phyloP scores from a whole-genome alignment of 1,139 yeast genomes.

The Eremothecium coryli region DNA sequence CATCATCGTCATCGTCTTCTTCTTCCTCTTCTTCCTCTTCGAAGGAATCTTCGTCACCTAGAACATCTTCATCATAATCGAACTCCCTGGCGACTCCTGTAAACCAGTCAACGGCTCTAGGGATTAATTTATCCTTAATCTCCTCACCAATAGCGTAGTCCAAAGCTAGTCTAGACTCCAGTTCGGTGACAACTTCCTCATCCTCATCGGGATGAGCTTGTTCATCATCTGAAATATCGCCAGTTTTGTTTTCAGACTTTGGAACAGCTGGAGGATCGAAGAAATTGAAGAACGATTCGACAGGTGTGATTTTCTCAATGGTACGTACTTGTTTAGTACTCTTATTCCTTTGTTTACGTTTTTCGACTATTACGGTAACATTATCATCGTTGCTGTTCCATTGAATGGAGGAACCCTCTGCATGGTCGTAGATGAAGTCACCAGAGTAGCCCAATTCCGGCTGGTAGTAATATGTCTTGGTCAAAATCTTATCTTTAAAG shows the following conservation, averaged over 20 bases:
- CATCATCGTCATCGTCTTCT: constrained; percentile 27
- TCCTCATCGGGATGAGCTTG: constrained; percentile 41
- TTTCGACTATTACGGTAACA: constrained; percentile 79
- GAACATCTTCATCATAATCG: constrained; percentile 41
- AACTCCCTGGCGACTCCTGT: constrained; percentile 86
- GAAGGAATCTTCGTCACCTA: constrained; percentile 47
- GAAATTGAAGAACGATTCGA: constrained; percentile 89
- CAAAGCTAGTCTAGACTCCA: constrained; percentile 77
- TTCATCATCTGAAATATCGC: constrained; percentile 41
- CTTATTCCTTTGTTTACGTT: constrained; percentile 96
- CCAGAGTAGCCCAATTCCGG: constrained; percentile 92
- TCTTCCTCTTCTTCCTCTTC: constrained; percentile 34
- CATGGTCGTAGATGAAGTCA: constrained; percentile 93
- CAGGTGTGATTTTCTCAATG: constrained; percentile 86
- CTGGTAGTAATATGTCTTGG: constrained; percentile 88
- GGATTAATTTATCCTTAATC: constrained; percentile 88
- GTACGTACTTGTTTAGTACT: constrained; percentile 96
- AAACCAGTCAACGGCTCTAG: constrained; percentile 96
- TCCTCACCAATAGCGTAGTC: constrained; percentile 97
- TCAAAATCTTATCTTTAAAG: constrained; percentile 61
- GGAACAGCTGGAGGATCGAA: constrained; percentile 90
- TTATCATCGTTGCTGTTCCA: constrained; percentile 79
- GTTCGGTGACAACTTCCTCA: constrained; percentile 61
- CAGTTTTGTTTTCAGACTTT: constrained; percentile 39
- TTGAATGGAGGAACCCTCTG: constrained; percentile 79